phyloP scores from a whole-genome alignment of 1,284 basidiomycete genomes.

The Austroboletus rostrupii region DNA sequence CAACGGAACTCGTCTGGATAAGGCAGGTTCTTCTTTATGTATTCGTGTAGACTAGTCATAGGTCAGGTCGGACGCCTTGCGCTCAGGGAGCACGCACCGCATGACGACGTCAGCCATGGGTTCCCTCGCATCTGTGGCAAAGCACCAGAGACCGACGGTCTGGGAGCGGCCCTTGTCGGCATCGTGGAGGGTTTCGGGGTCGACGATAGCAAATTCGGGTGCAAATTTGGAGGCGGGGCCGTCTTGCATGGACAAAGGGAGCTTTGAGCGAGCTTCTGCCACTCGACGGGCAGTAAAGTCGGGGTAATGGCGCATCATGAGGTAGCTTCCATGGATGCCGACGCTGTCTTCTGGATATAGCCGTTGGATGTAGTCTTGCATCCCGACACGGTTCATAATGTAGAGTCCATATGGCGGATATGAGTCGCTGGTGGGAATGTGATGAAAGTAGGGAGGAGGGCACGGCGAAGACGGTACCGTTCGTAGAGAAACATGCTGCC shows the following conservation, averaged over 20 bases:
- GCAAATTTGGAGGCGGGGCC: conserved; percentile 46
- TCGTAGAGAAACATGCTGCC: conserved; percentile 89
- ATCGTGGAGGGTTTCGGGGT: conserved; percentile 38
- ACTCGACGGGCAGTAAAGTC: conserved; percentile 60
- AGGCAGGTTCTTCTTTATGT: conserved; percentile 55
- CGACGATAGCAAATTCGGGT: conserved; percentile 37
- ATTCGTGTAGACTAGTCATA: conserved; percentile 53
- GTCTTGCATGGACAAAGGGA: conserved; percentile 28
- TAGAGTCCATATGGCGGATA: conserved; percentile 85
- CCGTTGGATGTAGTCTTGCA: conserved; percentile 75
- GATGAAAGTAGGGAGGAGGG: conserved; percentile 2
- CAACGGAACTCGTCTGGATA: conserved; percentile 70
- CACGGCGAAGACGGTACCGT: conserved; percentile 42
- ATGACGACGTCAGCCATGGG: conserved; percentile 65
- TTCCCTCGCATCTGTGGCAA: conserved; percentile 64
- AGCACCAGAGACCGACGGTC: conserved; percentile 80
- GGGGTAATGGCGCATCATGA: conserved; percentile 74
- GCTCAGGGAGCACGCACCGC: conserved; percentile 39
- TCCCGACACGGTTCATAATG: conserved; percentile 83
- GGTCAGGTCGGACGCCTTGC: neutral
- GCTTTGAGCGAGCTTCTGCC: conserved; percentile 24
- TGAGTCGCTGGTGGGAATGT: conserved; percentile 42
- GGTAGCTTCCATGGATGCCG: conserved; percentile 57
- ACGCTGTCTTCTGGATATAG: conserved; percentile 80
- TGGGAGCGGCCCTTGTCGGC: conserved; percentile 53